Evolutionary conservation across 352 stramenopile species (phyloP).

Genomic region (Phytophthora sojae): DNA sequence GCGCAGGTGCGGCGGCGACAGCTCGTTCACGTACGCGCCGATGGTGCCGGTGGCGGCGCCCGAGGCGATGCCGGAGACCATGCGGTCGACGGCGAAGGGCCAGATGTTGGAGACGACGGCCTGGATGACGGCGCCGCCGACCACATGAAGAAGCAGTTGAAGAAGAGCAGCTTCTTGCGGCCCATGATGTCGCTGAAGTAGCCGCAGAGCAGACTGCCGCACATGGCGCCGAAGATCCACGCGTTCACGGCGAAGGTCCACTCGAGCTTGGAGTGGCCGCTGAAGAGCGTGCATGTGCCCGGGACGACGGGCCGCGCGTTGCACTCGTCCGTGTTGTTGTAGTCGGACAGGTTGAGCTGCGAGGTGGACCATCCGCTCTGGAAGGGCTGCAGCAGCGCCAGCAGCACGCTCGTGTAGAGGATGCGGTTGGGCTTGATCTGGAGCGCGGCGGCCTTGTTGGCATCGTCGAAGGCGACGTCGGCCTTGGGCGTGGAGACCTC

Average conservation of each 20-base stretch:
- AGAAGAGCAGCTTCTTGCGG: conserved; percentile 30
- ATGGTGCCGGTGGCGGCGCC: conserved; percentile 17
- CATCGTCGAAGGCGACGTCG: conserved; percentile 21
- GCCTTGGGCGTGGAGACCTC: conserved; percentile 18
- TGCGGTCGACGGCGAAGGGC: conserved; percentile 40
- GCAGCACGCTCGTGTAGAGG: conserved; percentile 53
- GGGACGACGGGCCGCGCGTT: conserved; percentile 43
- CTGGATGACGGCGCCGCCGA: conserved; percentile 46
- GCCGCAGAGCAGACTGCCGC: conserved; percentile 51
- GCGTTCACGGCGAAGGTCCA: conserved; percentile 36
- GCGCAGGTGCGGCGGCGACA: conserved; percentile 33
- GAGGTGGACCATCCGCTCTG: conserved; percentile 67
- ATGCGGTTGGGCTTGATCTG: conserved; percentile 43
- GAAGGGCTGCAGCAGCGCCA: conserved; percentile 52
- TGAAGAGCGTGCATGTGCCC: conserved; percentile 51
- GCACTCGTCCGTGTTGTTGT: conserved; percentile 61
- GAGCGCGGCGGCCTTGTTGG: conserved; percentile 26
- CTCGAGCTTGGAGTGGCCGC: conserved; percentile 46
- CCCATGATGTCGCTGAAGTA: conserved; percentile 41
- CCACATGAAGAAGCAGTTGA: conserved; percentile 50
- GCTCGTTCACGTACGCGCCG: conserved; percentile 12
- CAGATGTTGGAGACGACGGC: conserved; percentile 37
- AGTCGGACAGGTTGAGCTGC: conserved; percentile 71
- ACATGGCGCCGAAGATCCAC: conserved; percentile 65
- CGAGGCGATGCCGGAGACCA: conserved; percentile 20